phyloP scores from a whole-genome alignment of 495 filamentous ascomycete genomes.

The Neurospora sp. region DNA sequence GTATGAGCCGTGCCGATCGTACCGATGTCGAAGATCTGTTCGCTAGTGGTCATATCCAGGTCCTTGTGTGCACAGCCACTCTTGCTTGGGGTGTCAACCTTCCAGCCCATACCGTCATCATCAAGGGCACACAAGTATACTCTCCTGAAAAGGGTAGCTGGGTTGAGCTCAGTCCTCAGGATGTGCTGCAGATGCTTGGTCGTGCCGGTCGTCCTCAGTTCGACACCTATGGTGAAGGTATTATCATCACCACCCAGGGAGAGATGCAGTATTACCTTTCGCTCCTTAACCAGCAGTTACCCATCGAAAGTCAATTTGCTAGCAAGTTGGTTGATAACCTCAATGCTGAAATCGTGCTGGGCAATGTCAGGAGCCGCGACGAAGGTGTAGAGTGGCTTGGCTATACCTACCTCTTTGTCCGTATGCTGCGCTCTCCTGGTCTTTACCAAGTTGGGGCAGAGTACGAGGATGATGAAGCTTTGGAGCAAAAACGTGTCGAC shows the following conservation, averaged over 20 bases:
- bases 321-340: constrained; percentile 92
- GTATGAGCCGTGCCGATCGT: constrained; percentile 87
- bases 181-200: constrained; percentile 97
- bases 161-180: constrained; percentile 96
- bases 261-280: constrained; percentile 97
- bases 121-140: constrained; percentile 95
- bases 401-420: constrained; percentile 96
- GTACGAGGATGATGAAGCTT: constrained; percentile 80
- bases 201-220: constrained; percentile 94
- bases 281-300: constrained; percentile 90
- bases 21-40: constrained; percentile 94
- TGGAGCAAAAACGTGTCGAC: constrained; percentile 96
- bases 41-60: constrained; percentile 79
- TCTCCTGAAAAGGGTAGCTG: constrained; percentile 98
- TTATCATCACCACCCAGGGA: constrained; percentile 90
- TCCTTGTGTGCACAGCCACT: constrained; percentile 94
- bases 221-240: constrained; percentile 95
- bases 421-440: constrained; percentile 93
- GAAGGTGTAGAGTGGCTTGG: constrained; percentile 98
- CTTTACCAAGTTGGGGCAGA: constrained; percentile 93
- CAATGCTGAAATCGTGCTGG: constrained; percentile 93
- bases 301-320: constrained; percentile 93
- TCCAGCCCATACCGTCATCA: constrained; percentile 90
- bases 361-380: constrained; percentile 85
- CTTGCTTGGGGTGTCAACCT: constrained; percentile 95